phyloP scores from a whole-genome alignment of 2,329 filamentous ascomycete species.

The Dendryphion nanum region DNA sequence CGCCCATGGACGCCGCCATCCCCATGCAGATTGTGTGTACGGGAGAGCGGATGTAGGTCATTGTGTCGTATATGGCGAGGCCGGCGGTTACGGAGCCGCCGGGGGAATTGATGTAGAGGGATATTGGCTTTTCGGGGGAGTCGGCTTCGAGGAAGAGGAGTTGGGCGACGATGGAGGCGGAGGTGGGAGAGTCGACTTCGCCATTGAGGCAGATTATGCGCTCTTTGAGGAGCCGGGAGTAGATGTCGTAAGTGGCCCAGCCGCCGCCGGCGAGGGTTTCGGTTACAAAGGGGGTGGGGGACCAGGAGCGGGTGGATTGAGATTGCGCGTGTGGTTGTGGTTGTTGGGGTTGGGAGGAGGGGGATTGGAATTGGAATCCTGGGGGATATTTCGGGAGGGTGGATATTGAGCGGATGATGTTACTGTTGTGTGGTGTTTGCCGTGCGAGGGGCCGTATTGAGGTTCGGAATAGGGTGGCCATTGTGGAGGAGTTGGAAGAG shows the following conservation, averaged over 20 bases:
- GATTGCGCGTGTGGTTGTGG: no score
- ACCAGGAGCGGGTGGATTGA: no score
- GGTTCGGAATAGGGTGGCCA: no score
- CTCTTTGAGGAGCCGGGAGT: constrained; percentile 59
- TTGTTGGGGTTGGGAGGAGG: no score
- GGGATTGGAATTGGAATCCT: no score
- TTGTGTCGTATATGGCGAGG: constrained; percentile 94
- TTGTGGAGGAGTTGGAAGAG: no score
- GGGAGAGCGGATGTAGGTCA: constrained; percentile 92
- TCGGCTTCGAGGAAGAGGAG: constrained; percentile 98
- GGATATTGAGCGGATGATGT: no score
- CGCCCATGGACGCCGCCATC: constrained; percentile 93
- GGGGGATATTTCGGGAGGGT: no score
- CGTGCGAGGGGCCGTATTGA: no score
- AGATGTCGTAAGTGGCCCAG: constrained; percentile 52
- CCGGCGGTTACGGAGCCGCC: constrained; percentile 86
- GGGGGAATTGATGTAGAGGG: constrained; percentile 96
- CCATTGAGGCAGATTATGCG: constrained; percentile 94
- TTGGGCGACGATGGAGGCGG: constrained; percentile 92
- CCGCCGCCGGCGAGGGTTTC: constrained; percentile 52
- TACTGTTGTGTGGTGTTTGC: no score
- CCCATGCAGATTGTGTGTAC: constrained; percentile 95
- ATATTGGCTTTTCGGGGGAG: constrained; percentile 89
- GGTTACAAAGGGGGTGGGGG: constrained; percentile 52
- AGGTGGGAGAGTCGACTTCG: constrained; percentile 83